Base-by-base conservation (phyloP, 2,329 filamentous ascomycete genomes). In the Pseudocercospora crystallina region DNA sequence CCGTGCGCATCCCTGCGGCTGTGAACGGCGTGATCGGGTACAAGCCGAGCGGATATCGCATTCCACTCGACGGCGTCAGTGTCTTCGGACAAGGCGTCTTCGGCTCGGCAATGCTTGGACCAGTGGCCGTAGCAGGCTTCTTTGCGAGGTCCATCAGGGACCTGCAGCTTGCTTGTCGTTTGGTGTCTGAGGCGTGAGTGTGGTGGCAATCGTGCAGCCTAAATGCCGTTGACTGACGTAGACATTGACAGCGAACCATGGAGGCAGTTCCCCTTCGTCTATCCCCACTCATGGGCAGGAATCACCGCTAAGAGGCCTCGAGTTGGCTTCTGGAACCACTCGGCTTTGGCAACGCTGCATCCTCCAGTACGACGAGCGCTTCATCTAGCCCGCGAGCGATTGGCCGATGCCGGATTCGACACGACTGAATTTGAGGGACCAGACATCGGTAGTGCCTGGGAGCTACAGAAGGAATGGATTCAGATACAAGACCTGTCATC, bases 301-400 rank as follows among this genome's bases (percentile, higher is more conserved):
- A 5, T 38, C 36, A 9, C 47, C 30, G 4, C 51, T 1, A 31
- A 49, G 4, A 60, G 65, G 38, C 54, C 82, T 3, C 71, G 69
- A 0, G 74, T 83, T 35, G 80, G 80, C 0, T 55, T 82, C 1
- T 60, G 80, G 9, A 50, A 71, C 2, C 75, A 76, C 37, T 76
- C 80, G 54, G 65, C 71, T 0, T 63, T 73, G 2, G 75, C 74
- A 29, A 77, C 76, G 0, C 64, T 81, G 0, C 77, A 80, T 17
- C 79, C 80, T 0, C 76, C 79, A 0, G 71, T 82, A 1, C 70
- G 68, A 1, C 69, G 77, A 1, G 69, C 75, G 1, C 53, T 82
- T 1, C 65, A 74, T 4, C 64, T 59, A 0, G 76, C 76, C 0
- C 64, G 71, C 0, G 62, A 65, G 0, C 59, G 57, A 0, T 61